These are phyloP conservation scores for Flaveria bidentis DNA, from an alignment of 129 eudicot genomes.

Conservation along the genomic window DNA sequence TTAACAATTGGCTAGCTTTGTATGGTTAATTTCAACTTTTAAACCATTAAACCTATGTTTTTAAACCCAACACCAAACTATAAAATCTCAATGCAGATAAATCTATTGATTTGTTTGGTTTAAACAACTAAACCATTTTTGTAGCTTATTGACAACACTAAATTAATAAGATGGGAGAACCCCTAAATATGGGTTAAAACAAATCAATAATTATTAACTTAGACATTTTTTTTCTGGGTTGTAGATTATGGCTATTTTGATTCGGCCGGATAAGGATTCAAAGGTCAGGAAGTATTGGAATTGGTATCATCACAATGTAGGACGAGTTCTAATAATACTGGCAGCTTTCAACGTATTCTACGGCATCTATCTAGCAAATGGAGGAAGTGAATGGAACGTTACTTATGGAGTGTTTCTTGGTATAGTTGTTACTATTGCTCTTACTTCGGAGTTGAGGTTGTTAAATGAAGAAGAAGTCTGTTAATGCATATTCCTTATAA, in stretches of 20 bases:
- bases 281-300: constrained; percentile 78
- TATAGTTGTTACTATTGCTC: constrained; percentile 43
- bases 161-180: no score
- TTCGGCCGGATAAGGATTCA: constrained; percentile 59
- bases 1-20: no score
- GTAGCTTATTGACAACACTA: no score
- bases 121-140: no score
- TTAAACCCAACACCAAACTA: no score
- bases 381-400: constrained; percentile 62
- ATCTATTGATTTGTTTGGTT: neutral
- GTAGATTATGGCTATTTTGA: constrained; percentile 65
- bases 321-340: constrained; percentile 56
- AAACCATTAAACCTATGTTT: no score
- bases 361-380: constrained; percentile 64
- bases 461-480: constrained; percentile 33
- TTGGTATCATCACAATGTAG: constrained; percentile 78
- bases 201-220: no score
- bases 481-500: neutral
- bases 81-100: no score
- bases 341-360: constrained; percentile 73
- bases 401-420: constrained; percentile 55
- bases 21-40: no score
- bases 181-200: neutral
- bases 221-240: neutral
- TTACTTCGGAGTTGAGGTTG: constrained; percentile 57